Evolutionary conservation across 129 eudicot species (phyloP), one percentile per base, ranked within the genome.

Genomic region (Arctium lappa): DNA sequence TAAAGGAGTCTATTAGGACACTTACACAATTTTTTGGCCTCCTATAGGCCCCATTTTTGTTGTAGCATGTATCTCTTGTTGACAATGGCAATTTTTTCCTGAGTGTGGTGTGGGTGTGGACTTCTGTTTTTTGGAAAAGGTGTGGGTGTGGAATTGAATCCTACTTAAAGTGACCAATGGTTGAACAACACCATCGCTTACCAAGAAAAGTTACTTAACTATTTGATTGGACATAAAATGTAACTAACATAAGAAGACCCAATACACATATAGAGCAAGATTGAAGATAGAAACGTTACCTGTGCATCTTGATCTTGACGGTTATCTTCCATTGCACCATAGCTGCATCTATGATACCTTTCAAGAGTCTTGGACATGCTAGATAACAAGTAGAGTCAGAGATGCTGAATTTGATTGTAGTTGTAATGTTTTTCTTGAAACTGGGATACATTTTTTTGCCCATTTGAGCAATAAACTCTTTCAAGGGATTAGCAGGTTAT

Each of bases 261-360:
- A 37, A 71, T 72, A 53, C 18, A 60, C 44, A 48, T 1, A 4
- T 48, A 69, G 72, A 53, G 37, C 40, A 56, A 77, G 27, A 34
- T 34, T 32, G 36, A 75, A 27, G 50, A n/a, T 65, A 53, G 50
- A 5, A 78, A 38, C 9, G 13, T 11, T 70, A 89, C 92, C 92
- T 89, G 87, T 44, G 85, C 16, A 72, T 85, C 88, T 46, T 34
- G 76, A 81, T 83, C 83, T 62, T 69, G 65, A 39, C 82, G 87
- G 81, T 71, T 81, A 1, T 70, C 72, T 81, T 86, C 88, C 74
- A 79, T 77, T 75, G 87, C 78, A 30, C 85, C 92, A 77, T 86
- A 87, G 74, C 86, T 89, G 86, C 87, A 87, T 85, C 90, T 87
- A 10, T 89, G 90, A 63, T 87, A 89, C 81, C 86, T 87, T 62